phyloP scores from a whole-genome alignment of 1,284 basidiomycete species.

The Puccinia polysora region DNA sequence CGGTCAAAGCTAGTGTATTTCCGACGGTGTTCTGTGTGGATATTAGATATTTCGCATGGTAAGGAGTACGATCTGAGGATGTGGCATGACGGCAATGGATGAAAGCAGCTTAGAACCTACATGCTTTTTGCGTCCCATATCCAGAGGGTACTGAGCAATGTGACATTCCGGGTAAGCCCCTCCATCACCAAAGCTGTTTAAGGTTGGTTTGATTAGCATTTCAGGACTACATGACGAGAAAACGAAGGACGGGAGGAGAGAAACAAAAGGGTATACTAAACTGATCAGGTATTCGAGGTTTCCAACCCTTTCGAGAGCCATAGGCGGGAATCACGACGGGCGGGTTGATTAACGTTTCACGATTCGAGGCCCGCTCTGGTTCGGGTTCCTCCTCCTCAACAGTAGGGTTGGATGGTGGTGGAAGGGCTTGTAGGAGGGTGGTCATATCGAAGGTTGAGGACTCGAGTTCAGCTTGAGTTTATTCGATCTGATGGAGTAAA shows the following conservation, averaged over 20 bases:
- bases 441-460: too few species aligned
- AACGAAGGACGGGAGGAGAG: neutral
- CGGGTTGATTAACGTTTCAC: conserved; percentile 2
- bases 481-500: too few species aligned
- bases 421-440: conserved; percentile 25
- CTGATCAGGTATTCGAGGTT: conserved; percentile 71
- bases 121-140: conserved; percentile 85
- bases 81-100: too few species aligned
- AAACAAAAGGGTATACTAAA: conserved; percentile 48
- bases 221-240: neutral
- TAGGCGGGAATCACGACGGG: conserved; percentile 64
- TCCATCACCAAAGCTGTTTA: conserved; percentile 69
- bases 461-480: too few species aligned
- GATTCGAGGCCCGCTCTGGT: neutral
- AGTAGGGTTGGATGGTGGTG: conserved; percentile 3
- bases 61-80: neutral
- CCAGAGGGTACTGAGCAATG: conserved; percentile 91
- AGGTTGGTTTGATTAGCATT: neutral
- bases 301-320: conserved; percentile 80
- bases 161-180: conserved; percentile 97
- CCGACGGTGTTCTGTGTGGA: conserved; percentile 71
- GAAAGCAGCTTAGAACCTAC: conserved; percentile 55
- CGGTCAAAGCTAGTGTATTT: conserved; percentile 90
- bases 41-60: neutral
- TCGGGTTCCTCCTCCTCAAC: conserved; percentile 4